phyloP scores from a whole-genome alignment of 805 yeast genomes.

The Hanseniaspora meyeri region DNA sequence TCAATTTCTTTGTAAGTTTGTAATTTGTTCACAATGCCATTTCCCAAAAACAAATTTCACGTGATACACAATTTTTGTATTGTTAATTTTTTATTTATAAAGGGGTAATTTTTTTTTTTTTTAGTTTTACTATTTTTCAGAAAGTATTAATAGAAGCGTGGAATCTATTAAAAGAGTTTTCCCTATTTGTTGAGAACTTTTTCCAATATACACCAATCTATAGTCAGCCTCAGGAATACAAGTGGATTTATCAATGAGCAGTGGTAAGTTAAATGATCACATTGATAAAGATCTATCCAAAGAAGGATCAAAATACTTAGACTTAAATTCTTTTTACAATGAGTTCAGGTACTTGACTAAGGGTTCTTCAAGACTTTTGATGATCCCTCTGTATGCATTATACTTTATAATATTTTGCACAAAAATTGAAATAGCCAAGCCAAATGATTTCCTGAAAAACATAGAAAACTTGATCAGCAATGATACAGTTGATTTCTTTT shows the following conservation, averaged over 20 bases:
- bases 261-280: neutral
- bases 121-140: too few species aligned
- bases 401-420: neutral
- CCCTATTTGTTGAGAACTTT: too few species aligned
- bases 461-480: neutral
- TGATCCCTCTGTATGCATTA: constrained; percentile 1
- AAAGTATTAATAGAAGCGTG: neutral
- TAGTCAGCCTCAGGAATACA: too few species aligned
- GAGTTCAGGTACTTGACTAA: neutral
- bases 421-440: neutral
- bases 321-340: neutral
- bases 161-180: too few species aligned
- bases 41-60: too few species aligned
- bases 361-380: neutral
- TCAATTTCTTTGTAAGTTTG: too few species aligned
- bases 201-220: neutral
- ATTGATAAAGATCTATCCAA: neutral
- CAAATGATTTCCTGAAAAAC: neutral
- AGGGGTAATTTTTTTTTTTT: too few species aligned
- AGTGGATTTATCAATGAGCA: neutral
- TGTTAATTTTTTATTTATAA: too few species aligned
- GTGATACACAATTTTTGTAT: too few species aligned
- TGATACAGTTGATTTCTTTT: neutral
- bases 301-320: neutral
- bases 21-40: too few species aligned